A percentile compares a stretch with the other conserved stretches of the same genome.
These are phyloP conservation scores for Aspergillus steynii DNA, from an alignment of 495 filamentous ascomycete genomes.

Conservation along the genomic window DNA sequence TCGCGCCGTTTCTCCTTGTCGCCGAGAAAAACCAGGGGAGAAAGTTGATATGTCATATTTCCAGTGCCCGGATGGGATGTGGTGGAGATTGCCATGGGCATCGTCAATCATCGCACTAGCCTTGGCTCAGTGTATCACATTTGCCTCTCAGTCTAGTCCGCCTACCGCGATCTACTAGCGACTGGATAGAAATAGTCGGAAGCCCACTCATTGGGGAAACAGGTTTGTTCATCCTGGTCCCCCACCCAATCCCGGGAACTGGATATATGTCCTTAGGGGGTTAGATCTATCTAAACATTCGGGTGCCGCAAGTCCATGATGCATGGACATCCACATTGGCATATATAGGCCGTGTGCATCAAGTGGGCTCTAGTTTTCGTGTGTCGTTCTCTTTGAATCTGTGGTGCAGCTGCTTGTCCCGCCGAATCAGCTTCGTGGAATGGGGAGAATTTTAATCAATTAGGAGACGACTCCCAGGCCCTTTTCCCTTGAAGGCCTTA, in stretches of 20 bases:
- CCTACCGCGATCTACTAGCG: neutral
- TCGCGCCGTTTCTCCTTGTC: neutral
- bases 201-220: neutral
- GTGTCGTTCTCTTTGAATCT: neutral
- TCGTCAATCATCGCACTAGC: neutral
- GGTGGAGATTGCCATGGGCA: neutral
- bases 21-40: neutral
- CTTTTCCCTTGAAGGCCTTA: neutral
- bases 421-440: neutral
- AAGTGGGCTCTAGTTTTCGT: neutral
- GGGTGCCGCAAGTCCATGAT: neutral
- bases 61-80: neutral
- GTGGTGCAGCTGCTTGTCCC: neutral
- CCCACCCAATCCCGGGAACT: neutral
- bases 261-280: neutral
- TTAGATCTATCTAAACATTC: neutral
- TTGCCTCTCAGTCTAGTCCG: neutral
- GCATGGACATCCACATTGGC: neutral
- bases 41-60: neutral
- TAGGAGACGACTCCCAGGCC: neutral
- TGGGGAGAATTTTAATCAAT: neutral
- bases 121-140: neutral
- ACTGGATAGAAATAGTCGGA: neutral
- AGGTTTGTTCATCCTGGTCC: neutral
- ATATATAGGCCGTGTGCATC: neutral